Evolutionary conservation across 306 rosid genomes (phyloP), one percentile per base, ranked within the genome.

Genomic region (Oemleria cerasiformis): DNA sequence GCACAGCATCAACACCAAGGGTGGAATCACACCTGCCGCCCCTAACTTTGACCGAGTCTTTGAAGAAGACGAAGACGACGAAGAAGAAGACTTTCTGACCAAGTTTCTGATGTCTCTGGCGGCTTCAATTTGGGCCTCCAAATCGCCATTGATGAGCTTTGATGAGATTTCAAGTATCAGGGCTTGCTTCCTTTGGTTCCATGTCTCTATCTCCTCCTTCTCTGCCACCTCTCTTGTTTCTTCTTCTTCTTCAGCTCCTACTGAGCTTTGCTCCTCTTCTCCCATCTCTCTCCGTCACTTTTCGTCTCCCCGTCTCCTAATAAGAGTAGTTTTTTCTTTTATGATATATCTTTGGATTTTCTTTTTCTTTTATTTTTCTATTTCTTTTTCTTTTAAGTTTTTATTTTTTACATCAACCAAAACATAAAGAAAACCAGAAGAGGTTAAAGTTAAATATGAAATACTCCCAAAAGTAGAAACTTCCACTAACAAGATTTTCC

Each of bases 51-150:
- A 81, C 34, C 94, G 93, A 7, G 88, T 86, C 76, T 89, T 92
- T 58, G 65, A 62, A n/a, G 82, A 77, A 39, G 78, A 80, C 23
- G 77, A 66, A 6, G 84, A 62, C 0, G 75, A 79, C 1, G 80
- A 65, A 5, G 80, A 39, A 0, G 75, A 83, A 14, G 88, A 87
- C 66, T 86, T 87, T 6, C 97, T 78, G 47, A 90, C 92, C 34
- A 92, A 80, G 74, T 78, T 89, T 45, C 97, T 81, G 67, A 92
- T 87, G 71, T 87, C 96, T 63, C 90, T 87, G n/a, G 97, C 96
- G 14, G 96, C 96, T 61, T 89, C 88, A 72, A 92, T 89, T 77
- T 90, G 87, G 69, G 88, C 73, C 25, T 65, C 77, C 20, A 92
- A 86, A 81, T 83, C 90, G 45, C 94, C 93, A 60, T 86, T 79